phyloP scores from a whole-genome alignment of 1,284 basidiomycete genomes.

The Melanopsichium pennsylvanicum region DNA sequence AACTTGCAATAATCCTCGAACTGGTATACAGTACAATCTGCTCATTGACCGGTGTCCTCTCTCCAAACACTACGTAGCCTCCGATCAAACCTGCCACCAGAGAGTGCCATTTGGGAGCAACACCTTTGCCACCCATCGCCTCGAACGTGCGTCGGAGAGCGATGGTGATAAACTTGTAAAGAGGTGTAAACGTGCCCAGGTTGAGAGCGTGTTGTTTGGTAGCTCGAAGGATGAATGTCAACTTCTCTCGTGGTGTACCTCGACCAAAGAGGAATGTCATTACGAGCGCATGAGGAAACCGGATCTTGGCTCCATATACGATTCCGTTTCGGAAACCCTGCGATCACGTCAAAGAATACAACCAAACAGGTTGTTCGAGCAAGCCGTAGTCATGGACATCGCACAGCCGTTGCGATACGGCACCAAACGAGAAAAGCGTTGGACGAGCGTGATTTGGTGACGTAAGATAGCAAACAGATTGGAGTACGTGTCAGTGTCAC shows the following conservation, averaged over 20 bases:
- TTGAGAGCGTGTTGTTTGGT: slow-evolving; percentile 88
- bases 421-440: background rate
- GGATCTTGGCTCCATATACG: slow-evolving; percentile 92
- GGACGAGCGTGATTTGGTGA: no score
- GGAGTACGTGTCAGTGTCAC: no score
- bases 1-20: slow-evolving; percentile 56
- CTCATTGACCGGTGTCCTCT: slow-evolving; percentile 95
- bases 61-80: slow-evolving; percentile 91
- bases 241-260: slow-evolving; percentile 68
- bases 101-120: slow-evolving; percentile 75
- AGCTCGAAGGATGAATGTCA: slow-evolving; percentile 79
- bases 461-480: no score
- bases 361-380: no score
- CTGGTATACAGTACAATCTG: slow-evolving; percentile 89
- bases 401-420: no score
- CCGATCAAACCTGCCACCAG: slow-evolving; percentile 91
- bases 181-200: slow-evolving; percentile 88
- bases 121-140: slow-evolving; percentile 73
- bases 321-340: slow-evolving; percentile 85
- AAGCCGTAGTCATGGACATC: no score
- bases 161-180: slow-evolving; percentile 88
- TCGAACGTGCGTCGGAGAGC: slow-evolving; percentile 79
- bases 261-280: slow-evolving; percentile 89
- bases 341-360: background rate
- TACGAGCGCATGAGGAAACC: slow-evolving; percentile 95